Evolutionary conservation across 148 eudicot species (phyloP).

Genomic region (Cornus kousa): DNA sequence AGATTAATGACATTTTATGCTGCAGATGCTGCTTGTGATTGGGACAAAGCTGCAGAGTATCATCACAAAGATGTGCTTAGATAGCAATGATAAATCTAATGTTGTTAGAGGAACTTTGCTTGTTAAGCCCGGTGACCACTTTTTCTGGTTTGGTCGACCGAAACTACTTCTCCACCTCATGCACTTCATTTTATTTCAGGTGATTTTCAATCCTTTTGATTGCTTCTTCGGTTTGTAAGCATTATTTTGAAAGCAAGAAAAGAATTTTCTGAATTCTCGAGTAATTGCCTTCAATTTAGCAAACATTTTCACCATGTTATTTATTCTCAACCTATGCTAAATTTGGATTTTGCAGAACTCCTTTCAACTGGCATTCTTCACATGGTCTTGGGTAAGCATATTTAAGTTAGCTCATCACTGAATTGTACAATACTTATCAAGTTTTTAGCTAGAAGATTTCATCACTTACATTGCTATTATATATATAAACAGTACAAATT

Average conservation of each 20-base stretch:
- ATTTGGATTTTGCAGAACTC: conserved; percentile 34
- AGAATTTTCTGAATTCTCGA: not conserved
- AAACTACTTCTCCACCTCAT: conserved; percentile 39
- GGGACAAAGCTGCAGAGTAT: conserved; percentile 48
- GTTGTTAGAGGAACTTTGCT: conserved; percentile 34
- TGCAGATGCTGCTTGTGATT: conserved; percentile 39
- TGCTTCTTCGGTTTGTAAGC: not conserved
- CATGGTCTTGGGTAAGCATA: conserved; percentile 41
- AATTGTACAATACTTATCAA: not conserved
- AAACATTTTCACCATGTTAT: not conserved
- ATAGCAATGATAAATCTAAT: conserved; percentile 28
- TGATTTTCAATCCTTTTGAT: conserved; percentile 10
- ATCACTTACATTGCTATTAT: conserved; percentile 1
- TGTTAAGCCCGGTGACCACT: conserved; percentile 38
- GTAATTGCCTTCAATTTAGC: not conserved
- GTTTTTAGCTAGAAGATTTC: not conserved
- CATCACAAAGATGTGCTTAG: conserved; percentile 42
- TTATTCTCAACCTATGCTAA: not conserved
- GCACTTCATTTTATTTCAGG: conserved; percentile 45
- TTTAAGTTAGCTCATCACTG: not conserved
- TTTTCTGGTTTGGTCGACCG: conserved; percentile 42
- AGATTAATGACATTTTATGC: not conserved
- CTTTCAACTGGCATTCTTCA: conserved; percentile 46
- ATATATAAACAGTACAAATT: conserved; percentile 27
- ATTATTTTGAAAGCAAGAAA: not conserved